phyloP scores from a whole-genome alignment of 192 early-diverging fungal genomes.

The Coemansia sp. region DNA sequence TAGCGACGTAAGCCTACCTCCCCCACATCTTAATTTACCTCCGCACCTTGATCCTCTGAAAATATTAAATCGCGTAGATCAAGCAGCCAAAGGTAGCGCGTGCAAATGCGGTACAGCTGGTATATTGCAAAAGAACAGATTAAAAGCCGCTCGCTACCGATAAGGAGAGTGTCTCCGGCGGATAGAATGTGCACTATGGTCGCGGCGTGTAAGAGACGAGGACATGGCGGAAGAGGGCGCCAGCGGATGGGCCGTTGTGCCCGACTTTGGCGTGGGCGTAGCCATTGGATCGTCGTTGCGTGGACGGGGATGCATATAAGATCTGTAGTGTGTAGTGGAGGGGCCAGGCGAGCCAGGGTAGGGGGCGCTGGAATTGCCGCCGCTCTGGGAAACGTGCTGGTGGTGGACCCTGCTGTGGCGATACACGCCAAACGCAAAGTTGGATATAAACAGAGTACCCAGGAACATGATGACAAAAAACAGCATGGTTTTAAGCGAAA shows the following conservation, averaged over 20 bases:
- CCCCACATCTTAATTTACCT: too few relatives aligned
- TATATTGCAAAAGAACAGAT: neutral
- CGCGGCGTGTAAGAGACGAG: neutral
- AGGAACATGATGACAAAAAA: slow-evolving; percentile 54
- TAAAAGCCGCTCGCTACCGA: slow-evolving; percentile 1
- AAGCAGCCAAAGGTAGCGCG: too few relatives aligned
- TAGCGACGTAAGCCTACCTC: neutral
- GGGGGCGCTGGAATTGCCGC: neutral
- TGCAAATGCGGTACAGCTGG: neutral
- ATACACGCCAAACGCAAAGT: slow-evolving; percentile 55
- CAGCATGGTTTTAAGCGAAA: slow-evolving; percentile 84
- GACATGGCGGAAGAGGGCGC: slow-evolving; percentile 1
- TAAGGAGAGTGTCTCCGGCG: neutral
- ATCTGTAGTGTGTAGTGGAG: neutral
- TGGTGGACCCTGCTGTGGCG: slow-evolving; percentile 42
- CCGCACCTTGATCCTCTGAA: too few relatives aligned
- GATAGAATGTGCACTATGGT: neutral
- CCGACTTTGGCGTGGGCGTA: slow-evolving; percentile 14
- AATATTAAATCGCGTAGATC: too few relatives aligned
- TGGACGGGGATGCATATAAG: neutral
- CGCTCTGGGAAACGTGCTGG: slow-evolving; percentile 34
- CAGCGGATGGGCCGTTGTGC: slow-evolving; percentile 8
- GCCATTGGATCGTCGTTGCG: slow-evolving; percentile 17
- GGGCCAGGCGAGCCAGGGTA: neutral
- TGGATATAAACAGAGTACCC: slow-evolving; percentile 47